A percentile compares a stretch with the other conserved stretches of the same genome.
Evolutionary conservation across 2,329 filamentous ascomycete species (phyloP).

Genomic region (Beauveria rudraprayagi): DNA sequence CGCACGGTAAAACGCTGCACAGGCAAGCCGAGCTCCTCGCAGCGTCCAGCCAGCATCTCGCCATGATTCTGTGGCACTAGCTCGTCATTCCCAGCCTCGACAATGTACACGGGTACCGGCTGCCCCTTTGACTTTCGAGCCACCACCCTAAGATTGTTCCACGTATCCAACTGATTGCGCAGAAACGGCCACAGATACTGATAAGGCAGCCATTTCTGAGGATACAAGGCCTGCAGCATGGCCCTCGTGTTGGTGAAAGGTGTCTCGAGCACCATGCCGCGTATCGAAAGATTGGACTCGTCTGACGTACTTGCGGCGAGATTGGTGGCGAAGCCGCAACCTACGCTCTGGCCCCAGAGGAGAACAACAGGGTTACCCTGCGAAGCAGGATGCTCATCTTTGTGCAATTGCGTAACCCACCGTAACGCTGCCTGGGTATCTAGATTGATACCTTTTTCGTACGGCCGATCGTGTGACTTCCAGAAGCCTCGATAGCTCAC

Average conservation of each 20-base stretch:
- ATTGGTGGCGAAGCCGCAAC: slow-evolving; percentile 61
- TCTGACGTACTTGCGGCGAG: slow-evolving; percentile 37
- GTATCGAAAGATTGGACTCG: slow-evolving; percentile 29
- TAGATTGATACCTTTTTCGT: slow-evolving; percentile 59
- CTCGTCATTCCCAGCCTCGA: slow-evolving; percentile 52
- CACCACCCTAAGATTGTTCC: slow-evolving; percentile 40
- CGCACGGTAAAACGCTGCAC: slow-evolving; percentile 36
- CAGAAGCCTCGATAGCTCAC: slow-evolving; percentile 67
- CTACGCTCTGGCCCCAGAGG: slow-evolving; percentile 73
- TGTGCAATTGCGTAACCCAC: slow-evolving; percentile 47
- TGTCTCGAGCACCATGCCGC: slow-evolving; percentile 61
- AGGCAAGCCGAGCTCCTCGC: slow-evolving; percentile 37
- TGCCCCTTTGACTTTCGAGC: slow-evolving; percentile 17
- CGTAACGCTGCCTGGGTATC: slow-evolving; percentile 58
- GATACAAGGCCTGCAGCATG: slow-evolving; percentile 67
- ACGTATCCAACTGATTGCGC: slow-evolving; percentile 53
- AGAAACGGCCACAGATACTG: slow-evolving; percentile 67
- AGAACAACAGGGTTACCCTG: slow-evolving; percentile 35
- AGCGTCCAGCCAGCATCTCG: slow-evolving; percentile 36
- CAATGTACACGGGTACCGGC: slow-evolving; percentile 36
- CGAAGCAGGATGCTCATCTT: slow-evolving; percentile 16
- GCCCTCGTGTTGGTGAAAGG: slow-evolving; percentile 63
- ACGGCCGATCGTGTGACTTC: slow-evolving; percentile 65
- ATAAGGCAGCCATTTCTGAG: slow-evolving; percentile 74
- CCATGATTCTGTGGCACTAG: slow-evolving; percentile 47